phyloP scores from a whole-genome alignment of 257 asterid genomes.

The Nemophila menziesii region DNA sequence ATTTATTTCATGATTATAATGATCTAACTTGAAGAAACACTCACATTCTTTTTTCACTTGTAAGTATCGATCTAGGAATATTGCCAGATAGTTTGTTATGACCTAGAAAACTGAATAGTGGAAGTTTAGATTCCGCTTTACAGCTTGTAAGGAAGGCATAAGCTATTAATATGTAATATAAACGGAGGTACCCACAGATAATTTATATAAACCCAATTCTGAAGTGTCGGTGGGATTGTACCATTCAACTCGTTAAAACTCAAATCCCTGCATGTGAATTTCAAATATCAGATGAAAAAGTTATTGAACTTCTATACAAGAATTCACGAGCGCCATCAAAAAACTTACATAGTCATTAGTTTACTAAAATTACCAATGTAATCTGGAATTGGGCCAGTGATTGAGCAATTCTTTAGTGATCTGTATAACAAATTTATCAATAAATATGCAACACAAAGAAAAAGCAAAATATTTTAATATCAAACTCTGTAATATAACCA shows the following conservation, averaged over 20 bases:
- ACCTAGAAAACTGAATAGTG: slow-evolving; percentile 48
- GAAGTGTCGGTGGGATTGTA: slow-evolving; percentile 23
- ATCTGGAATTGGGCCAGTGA: slow-evolving; percentile 48
- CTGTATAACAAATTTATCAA: slow-evolving; percentile 36
- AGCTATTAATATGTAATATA: not conserved
- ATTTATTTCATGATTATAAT: not conserved
- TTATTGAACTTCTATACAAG: too few relatives aligned
- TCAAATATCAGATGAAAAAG: too few relatives aligned
- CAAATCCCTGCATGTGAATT: slow-evolving; percentile 55
- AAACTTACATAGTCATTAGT: slow-evolving; percentile 47
- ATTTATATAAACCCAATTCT: slow-evolving; percentile 1
- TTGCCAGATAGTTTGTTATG: slow-evolving; percentile 58
- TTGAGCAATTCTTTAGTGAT: slow-evolving; percentile 64
- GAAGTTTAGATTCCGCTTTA: slow-evolving; percentile 2
- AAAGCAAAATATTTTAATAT: not conserved
- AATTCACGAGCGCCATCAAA: too few relatives aligned
- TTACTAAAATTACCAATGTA: slow-evolving; percentile 22
- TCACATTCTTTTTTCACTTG: slow-evolving; percentile 31
- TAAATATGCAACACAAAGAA: slow-evolving; percentile 7
- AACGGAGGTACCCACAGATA: slow-evolving; percentile 39
- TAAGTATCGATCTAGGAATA: slow-evolving; percentile 46
- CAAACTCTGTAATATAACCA: slow-evolving; percentile 2
- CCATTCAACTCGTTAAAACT: slow-evolving; percentile 68
- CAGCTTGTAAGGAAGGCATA: not conserved
- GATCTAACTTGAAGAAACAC: slow-evolving; percentile 15